A percentile compares a stretch with the other conserved stretches of the same genome.
Evolutionary conservation across 108 stramenopile genomes (phyloP).

Genomic region (Parietichytrium sp.): DNA sequence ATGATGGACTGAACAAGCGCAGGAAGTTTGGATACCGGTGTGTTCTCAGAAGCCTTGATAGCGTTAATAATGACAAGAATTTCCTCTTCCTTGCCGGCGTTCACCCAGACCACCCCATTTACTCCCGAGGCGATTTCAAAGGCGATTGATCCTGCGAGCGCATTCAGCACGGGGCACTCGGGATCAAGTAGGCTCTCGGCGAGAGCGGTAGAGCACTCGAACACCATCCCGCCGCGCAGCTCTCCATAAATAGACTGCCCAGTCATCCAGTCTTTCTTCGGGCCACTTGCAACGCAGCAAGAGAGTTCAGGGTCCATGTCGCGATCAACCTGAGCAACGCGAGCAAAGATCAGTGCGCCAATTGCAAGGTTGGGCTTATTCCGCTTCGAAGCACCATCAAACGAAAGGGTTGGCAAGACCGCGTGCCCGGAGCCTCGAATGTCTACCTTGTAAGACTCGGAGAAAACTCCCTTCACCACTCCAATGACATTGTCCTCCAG

Average conservation of each 20-base stretch:
- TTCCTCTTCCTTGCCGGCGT: not conserved
- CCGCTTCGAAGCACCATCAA: slow-evolving; percentile 40
- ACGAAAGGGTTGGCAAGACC: slow-evolving; percentile 30
- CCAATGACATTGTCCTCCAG: slow-evolving; percentile 31
- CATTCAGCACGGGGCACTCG: not conserved
- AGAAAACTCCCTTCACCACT: not conserved
- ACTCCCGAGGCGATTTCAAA: slow-evolving; percentile 39
- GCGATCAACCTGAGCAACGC: slow-evolving; percentile 6
- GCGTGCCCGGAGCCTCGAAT: not conserved
- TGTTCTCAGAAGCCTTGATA: not conserved
- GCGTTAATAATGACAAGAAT: slow-evolving; percentile 27
- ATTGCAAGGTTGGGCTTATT: slow-evolving; percentile 26
- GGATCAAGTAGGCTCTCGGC: not conserved
- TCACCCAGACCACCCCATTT: slow-evolving; percentile 38
- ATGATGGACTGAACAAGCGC: not conserved
- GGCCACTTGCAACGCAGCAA: slow-evolving; percentile 38
- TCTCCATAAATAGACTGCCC: slow-evolving; percentile 42
- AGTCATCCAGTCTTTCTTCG: slow-evolving; percentile 47
- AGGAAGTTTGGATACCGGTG: not conserved
- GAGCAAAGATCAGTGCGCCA: slow-evolving; percentile 36
- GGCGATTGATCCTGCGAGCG: slow-evolving; percentile 11
- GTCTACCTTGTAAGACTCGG: slow-evolving; percentile 3
- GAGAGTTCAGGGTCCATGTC: slow-evolving; percentile 40
- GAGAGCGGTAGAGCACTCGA: not conserved
- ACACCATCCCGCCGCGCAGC: slow-evolving; percentile 17